Evolutionary conservation across 176 grass and related monocot species (phyloP), one percentile per base, ranked within the genome.

Genomic region (Rhynchospora tenuis): DNA sequence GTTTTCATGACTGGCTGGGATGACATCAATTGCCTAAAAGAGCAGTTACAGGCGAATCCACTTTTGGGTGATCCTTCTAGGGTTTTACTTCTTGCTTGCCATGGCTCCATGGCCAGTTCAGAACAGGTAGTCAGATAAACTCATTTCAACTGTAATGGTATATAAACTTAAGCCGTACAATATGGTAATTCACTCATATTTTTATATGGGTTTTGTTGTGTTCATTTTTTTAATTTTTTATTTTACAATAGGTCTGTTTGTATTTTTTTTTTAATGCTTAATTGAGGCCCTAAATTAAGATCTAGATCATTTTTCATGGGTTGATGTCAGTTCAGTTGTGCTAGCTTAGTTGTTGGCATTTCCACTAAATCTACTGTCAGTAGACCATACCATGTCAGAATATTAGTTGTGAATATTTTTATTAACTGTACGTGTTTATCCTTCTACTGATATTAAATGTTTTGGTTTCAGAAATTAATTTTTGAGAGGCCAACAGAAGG

Each of bases 1-100:
- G 89, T 99, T 69, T 99, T 99, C 88, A 99, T 99, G 96, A 99
- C 96, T 84, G 96, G 96, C 33, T 99, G 96, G 96, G 96, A 99
- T 95, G 96, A 99, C 80, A 99, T 99, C 72, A 99, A 99, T 86
- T 83, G 90, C 16, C 71, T 99, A 33, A 99, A 99, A 86, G 96
- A 99, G 74, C 96, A 99, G 86, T 80, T 99, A 84, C 89, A 93
- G 85, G 80, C 96, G 79, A 99, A 99, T 87, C 93, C 89, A 43
- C 58, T 99, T 77, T 88, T 99, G 87, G 96, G 96, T 28, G 91
- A 99, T 88, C 89, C 93, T 84, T 88, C 64, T 80, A 95, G 93
- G 84, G 96, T 99, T 87, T 90, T 99, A 79, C 74, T 99, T 68
- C 96, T 99, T 77, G 84, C 96, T 78, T 99, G 96, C 56, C 96